These are phyloP conservation scores for Irpex sp. DNA, from an alignment of 1,284 basidiomycete genomes.

Conservation along the genomic window DNA sequence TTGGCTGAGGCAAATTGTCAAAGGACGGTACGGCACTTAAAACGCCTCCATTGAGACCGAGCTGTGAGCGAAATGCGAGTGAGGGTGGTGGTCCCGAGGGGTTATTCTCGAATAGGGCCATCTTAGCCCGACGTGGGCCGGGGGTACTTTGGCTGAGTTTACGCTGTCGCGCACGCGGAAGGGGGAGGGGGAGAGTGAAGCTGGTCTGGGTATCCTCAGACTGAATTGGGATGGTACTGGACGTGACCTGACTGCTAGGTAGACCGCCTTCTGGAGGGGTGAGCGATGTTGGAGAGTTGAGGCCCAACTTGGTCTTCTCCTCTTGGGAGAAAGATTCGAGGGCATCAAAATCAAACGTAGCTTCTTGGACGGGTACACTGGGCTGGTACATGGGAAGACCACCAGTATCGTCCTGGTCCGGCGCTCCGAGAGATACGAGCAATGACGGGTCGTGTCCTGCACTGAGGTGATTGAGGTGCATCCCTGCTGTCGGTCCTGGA, in stretches of 20 bases:
- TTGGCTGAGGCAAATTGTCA: constrained; percentile 22
- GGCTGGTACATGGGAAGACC: constrained; percentile 61
- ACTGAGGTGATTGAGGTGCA: constrained; percentile 33
- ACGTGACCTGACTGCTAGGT: constrained; percentile 7
- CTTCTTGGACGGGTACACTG: constrained; percentile 33
- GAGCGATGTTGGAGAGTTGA: constrained; percentile 34
- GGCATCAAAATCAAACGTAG: constrained; percentile 64
- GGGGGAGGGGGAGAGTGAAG: constrained; percentile 22
- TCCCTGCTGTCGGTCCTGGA: constrained; percentile 20
- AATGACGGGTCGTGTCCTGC: constrained; percentile 45
- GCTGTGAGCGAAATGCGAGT: constrained; percentile 31
- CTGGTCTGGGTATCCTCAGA: constrained; percentile 9
- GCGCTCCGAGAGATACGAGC: constrained; percentile 30
- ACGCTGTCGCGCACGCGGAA: constrained; percentile 53
- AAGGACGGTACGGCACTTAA: constrained; percentile 31
- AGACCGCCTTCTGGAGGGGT: constrained; percentile 9
- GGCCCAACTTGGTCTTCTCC: constrained; percentile 60
- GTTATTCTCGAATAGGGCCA: constrained; percentile 80
- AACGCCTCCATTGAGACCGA: constrained; percentile 21
- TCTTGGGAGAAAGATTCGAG: constrained; percentile 79
- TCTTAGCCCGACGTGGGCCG: constrained; percentile 68
- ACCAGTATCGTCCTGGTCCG: constrained; percentile 28
- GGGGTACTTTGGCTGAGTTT: constrained; percentile 78
- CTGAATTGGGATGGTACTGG: constrained; percentile 7
- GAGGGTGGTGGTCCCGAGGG: constrained; percentile 43